phyloP scores from a whole-genome alignment of 2,329 filamentous ascomycete genomes.

The Beauveria sp. region DNA sequence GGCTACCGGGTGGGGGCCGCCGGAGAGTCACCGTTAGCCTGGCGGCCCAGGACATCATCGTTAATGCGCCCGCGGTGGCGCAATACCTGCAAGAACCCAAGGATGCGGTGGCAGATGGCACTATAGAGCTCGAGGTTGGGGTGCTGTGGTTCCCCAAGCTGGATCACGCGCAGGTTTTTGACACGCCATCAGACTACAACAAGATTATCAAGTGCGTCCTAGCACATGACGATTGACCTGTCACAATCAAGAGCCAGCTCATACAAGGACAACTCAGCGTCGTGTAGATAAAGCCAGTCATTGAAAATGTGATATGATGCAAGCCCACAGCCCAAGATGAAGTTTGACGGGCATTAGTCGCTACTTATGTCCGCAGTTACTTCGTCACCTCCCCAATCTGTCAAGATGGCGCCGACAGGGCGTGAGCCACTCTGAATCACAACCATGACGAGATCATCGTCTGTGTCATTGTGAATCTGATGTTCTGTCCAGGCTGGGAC shows the following conservation, averaged over 20 bases:
- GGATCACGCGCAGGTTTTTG: slow-evolving; percentile 59
- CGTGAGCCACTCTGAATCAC: slow-evolving; percentile 54
- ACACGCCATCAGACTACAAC: slow-evolving; percentile 23
- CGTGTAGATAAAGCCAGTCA: not conserved
- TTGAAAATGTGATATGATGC: not conserved
- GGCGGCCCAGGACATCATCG: slow-evolving; percentile 55
- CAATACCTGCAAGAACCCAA: slow-evolving; percentile 38
- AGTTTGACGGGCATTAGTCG: not conserved
- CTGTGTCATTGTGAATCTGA: slow-evolving; percentile 59
- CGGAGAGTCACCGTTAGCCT: slow-evolving; percentile 49
- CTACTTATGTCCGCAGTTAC: slow-evolving; percentile 13
- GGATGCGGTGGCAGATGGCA: slow-evolving; percentile 14
- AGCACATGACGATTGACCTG: slow-evolving; percentile 1
- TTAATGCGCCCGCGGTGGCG: slow-evolving; percentile 50
- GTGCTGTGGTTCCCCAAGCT: slow-evolving; percentile 52
- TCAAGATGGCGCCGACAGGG: slow-evolving; percentile 55
- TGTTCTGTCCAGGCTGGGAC: slow-evolving; percentile 65
- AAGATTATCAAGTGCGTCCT: slow-evolving; percentile 23
- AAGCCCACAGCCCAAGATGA: not conserved
- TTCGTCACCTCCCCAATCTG: slow-evolving; percentile 51
- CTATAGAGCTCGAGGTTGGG: slow-evolving; percentile 35
- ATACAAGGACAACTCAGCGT: not conserved
- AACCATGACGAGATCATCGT: slow-evolving; percentile 55
- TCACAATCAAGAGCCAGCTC: not conserved
- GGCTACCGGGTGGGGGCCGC: slow-evolving; percentile 12